phyloP scores from a whole-genome alignment of 345 rosid genomes.

The Gossypium arboreum region DNA sequence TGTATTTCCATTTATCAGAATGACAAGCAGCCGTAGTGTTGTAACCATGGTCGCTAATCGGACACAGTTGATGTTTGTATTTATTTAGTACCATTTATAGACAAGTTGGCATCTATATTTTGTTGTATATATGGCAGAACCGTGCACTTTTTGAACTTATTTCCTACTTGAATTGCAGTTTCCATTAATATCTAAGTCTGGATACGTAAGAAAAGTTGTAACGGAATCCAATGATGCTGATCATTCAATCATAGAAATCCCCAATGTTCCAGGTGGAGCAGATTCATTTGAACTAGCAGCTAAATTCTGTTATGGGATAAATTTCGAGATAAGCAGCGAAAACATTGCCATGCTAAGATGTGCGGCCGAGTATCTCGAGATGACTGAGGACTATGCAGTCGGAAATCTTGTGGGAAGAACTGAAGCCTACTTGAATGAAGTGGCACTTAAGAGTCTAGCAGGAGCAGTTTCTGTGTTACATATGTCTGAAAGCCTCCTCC shows the following conservation, averaged over 20 bases:
- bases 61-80: background rate
- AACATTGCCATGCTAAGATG: constrained; percentile 83
- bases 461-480: constrained; percentile 71
- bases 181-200: constrained; percentile 79
- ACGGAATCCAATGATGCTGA: constrained; percentile 63
- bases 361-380: constrained; percentile 79
- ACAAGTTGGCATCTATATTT: background rate
- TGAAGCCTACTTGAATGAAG: constrained; percentile 77
- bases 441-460: constrained; percentile 68
- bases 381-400: constrained; percentile 76
- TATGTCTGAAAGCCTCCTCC: constrained; percentile 44
- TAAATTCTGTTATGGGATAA: constrained; percentile 89
- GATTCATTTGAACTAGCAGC: constrained; percentile 86
- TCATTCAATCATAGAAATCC: constrained; percentile 45
- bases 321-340: constrained; percentile 70
- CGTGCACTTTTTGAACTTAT: background rate
- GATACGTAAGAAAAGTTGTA: constrained; percentile 59
- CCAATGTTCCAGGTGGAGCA: constrained; percentile 67
- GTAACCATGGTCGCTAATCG: background rate
- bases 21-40: background rate
- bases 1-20: background rate
- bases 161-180: constrained; percentile 47
- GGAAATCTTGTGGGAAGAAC: constrained; percentile 70
- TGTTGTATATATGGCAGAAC: background rate
- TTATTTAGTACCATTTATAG: too few relatives aligned